Base-by-base conservation (phyloP, 2,329 filamentous ascomycete genomes). In the Dactylellina drechsleri region DNA sequence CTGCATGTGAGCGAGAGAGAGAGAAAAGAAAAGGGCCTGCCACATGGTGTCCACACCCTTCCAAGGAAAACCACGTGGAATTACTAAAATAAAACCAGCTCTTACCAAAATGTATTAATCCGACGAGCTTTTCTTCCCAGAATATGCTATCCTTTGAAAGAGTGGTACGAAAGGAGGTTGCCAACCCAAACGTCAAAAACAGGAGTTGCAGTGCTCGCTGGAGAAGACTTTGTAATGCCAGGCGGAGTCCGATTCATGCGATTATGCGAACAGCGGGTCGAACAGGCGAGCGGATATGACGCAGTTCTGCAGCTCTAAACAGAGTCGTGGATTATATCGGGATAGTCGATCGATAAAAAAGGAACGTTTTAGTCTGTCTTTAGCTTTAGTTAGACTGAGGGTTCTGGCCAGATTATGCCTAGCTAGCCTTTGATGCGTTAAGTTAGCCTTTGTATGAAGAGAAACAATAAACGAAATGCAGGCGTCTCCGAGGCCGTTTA, bases 211-310 rank as follows among this genome's bases (percentile, higher is more conserved):
- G 49, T 23, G 16, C 41, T 50, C n/a, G 45, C 43, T n/a, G 50
- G 50, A 57, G 13, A 16, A 41, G 53, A 8, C 49, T 52, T 40
- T 66, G 61, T 23, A 66, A 45, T 64, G 59, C 47, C 28, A 26
- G 49, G 20, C 28, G n/a, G 52, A 59, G 52, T 53, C 66, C 45
- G 56, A 13, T 59, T 74, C 70, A 73, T 73, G 68, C 68, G 57
- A 66, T 74, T 52, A 74, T 74, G 70, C 70, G 31, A 61, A 43
- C 31, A 53, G 15, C 31, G 20, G 41, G 65, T 60, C 28, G 65
- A 23, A 20, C 57, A 57, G 50, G 62, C 43, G 53, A 57, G 50
- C 56, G 50, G 45, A n/a, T 58, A 62, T 74, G 70, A 74, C 70
- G 62, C 61, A 74, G 70, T 23, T 53, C 16, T 20, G 50, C 57